Evolutionary conservation across 2,329 filamentous ascomycete species (phyloP).

Genomic region (Arachnomyces sp.): DNA sequence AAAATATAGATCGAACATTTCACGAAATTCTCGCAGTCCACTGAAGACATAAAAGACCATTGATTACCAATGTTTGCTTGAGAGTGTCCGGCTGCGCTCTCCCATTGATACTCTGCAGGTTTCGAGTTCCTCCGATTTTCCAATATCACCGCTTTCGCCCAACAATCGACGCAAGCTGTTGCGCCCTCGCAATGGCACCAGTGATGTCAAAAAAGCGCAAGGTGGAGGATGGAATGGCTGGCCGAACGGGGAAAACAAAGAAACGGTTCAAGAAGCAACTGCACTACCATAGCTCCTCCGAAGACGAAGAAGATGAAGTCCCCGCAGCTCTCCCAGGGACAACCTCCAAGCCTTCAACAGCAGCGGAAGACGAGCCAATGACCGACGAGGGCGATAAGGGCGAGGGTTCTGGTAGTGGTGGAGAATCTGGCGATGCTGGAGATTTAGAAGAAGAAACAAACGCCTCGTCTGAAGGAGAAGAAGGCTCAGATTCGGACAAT

Average conservation of each 20-base stretch:
- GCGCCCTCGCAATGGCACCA: conserved; percentile 30
- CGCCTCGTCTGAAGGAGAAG: conserved; percentile 21
- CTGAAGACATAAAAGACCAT: conserved; percentile 3
- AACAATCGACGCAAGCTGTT: too few species aligned
- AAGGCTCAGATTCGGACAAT: conserved; percentile 25
- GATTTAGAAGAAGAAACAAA: conserved; percentile 17
- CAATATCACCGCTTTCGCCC: too few species aligned
- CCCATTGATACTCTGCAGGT: too few species aligned
- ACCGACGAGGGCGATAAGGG: conserved; percentile 21
- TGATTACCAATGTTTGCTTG: too few species aligned
- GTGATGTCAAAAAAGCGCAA: conserved; percentile 45
- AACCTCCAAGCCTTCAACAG: conserved; percentile 10
- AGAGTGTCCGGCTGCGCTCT: too few species aligned
- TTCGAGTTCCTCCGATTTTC: too few species aligned
- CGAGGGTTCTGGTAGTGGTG: conserved; percentile 15
- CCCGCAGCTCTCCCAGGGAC: conserved; percentile 11
- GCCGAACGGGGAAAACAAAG: conserved; percentile 42
- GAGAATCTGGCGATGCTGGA: not conserved
- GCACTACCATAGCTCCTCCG: conserved; percentile 56
- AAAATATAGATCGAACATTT: conserved; percentile 17
- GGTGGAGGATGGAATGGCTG: conserved; percentile 50
- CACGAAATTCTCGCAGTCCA: conserved; percentile 10
- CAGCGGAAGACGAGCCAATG: conserved; percentile 21
- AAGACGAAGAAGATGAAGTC: conserved; percentile 30
- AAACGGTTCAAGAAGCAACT: conserved; percentile 57